These are phyloP conservation scores for Aspergillus aculeatinus DNA, from an alignment of 2,329 filamentous ascomycete genomes.

Conservation along the genomic window DNA sequence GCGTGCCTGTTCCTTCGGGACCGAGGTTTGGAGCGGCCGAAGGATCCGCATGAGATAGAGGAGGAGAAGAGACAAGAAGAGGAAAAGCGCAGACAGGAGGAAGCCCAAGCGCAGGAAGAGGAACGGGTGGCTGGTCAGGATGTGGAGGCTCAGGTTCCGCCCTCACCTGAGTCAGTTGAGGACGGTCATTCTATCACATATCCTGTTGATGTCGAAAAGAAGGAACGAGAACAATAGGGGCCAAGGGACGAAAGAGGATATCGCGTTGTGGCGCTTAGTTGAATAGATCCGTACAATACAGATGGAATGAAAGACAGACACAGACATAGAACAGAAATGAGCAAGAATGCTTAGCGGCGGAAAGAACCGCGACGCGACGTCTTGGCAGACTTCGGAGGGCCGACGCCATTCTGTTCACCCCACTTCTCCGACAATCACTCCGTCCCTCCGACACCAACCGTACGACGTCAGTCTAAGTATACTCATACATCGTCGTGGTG, in stretches of 20 bases:
- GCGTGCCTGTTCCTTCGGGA: conserved; percentile 55
- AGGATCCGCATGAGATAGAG: conserved; percentile 28
- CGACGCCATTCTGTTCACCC: no score
- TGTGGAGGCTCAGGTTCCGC: neutral
- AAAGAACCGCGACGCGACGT: neutral
- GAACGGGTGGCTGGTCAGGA: neutral
- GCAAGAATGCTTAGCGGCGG: neutral
- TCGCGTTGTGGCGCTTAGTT: neutral
- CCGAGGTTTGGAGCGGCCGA: conserved; percentile 45
- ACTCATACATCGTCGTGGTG: no score
- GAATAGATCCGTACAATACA: no score
- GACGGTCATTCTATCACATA: neutral
- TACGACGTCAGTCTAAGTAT: neutral
- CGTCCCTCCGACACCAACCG: neutral
- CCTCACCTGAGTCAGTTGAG: neutral
- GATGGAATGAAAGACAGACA: no score
- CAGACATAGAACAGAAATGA: no score
- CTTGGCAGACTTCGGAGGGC: neutral
- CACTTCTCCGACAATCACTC: no score
- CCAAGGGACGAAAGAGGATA: neutral
- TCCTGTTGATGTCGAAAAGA: neutral
- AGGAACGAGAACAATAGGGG: neutral
- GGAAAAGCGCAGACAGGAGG: conserved; percentile 27
- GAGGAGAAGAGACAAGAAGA: conserved; percentile 21
- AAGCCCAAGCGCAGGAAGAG: conserved; percentile 21